These are phyloP conservation scores for Boletus holoroseus DNA, from an alignment of 1,284 basidiomycete species.

Conservation along the genomic window DNA sequence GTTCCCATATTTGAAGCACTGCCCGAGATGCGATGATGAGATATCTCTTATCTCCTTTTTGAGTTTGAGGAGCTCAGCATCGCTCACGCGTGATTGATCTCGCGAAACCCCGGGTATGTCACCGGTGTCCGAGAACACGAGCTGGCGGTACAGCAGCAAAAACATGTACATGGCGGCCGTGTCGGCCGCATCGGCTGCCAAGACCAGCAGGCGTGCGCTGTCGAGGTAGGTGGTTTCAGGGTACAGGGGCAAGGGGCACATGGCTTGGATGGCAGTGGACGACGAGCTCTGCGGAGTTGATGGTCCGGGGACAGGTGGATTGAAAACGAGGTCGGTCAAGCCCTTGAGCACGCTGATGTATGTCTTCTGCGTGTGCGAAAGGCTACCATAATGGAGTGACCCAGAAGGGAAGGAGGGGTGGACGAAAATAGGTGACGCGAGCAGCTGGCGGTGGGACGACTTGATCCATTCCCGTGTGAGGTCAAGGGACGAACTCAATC, in stretches of 20 bases:
- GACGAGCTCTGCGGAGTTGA: conserved; percentile 24
- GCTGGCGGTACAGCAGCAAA: conserved; percentile 74
- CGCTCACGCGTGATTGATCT: conserved; percentile 35
- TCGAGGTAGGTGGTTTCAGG: conserved; percentile 88
- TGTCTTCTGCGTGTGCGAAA: conserved; percentile 49
- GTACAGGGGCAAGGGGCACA: conserved; percentile 41
- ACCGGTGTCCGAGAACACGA: conserved; percentile 45
- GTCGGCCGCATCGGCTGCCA: conserved; percentile 72
- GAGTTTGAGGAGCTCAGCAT: conserved; percentile 51
- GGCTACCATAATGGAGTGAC: conserved; percentile 37
- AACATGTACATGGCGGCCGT: conserved; percentile 75
- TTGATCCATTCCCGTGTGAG: conserved; percentile 63
- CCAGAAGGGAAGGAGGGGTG: conserved; percentile 41
- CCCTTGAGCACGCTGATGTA: conserved; percentile 60
- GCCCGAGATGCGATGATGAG: conserved; percentile 54
- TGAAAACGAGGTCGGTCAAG: conserved; percentile 66
- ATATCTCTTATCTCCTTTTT: conserved; percentile 78
- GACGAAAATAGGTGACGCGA: conserved; percentile 36
- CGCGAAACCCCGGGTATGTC: conserved; percentile 21
- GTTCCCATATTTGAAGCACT: conserved; percentile 43
- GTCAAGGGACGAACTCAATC: conserved; percentile 45
- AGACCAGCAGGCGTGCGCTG: conserved; percentile 62
- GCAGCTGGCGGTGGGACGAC: conserved; percentile 38
- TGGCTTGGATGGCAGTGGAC: conserved; percentile 33
- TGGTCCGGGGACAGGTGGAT: conserved; percentile 43